Evolutionary conservation across 805 yeast species (phyloP), one percentile per base, ranked within the genome.

Genomic region (Ascoidea asiatica): DNA sequence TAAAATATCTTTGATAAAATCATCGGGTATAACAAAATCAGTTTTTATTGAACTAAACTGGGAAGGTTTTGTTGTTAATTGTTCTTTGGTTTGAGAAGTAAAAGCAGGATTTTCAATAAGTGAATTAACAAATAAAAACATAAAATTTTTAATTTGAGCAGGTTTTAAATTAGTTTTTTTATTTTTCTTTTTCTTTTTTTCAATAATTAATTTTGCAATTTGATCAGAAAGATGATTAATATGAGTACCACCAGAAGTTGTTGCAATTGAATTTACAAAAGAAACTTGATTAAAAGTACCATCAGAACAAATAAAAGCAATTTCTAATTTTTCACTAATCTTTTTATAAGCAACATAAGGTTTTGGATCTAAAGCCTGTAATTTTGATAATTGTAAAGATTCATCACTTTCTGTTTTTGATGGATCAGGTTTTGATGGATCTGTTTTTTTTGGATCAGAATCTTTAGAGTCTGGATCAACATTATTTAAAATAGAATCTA

Each of bases 61-160:
- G 18, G 82, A 70, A 0, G 79, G 79, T 58, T 92, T 79, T 0
- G 97, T 87, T 20, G 96, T 89, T 55, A 92, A 66, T 58, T 88
- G 95, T 60, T 92, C 98, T 57, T 92, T 92, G 0, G 98, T 92
- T 65, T 92, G 98, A 0, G 97, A 89, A 0, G 97, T 88, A 60
- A 92, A 92, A 0, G 97, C 94, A 0, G 98, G 98, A 54, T 92
- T 92, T 58, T 88, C 96, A 62, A 92, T 79, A 53, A 89, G 69
- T 71, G 96, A 87, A 61, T 92, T 92, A 49, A 92, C 69, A 55
- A 92, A 92, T 35, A 92, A 56, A 55, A 92, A 92, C 80, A 92
- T 84, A 61, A 88, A 82, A 62, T 81, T 87, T 57, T 81, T 79
- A 46, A 92, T 83, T 63, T 92, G 97, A 53, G 81, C 81, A 3